phyloP scores from a whole-genome alignment of 2,329 filamentous ascomycete genomes.

The Cercospora beticola region DNA sequence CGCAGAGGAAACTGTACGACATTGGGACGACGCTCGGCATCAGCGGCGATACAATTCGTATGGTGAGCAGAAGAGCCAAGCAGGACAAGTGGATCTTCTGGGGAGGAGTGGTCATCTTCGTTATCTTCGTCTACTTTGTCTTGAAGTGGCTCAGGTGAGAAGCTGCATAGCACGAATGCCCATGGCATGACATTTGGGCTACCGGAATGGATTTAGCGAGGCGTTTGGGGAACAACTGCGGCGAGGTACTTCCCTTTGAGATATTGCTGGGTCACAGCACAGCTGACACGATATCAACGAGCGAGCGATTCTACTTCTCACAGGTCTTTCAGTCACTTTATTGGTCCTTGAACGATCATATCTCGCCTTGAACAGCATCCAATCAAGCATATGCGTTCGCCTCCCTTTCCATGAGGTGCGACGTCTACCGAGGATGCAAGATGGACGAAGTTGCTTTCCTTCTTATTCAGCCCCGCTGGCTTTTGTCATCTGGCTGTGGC shows the following conservation, averaged over 20 bases:
- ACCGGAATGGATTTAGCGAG: conserved; percentile 13
- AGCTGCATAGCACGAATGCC: neutral
- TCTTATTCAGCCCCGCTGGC: conserved; percentile 3
- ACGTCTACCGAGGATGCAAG: conserved; percentile 21
- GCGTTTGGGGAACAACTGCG: conserved; percentile 11
- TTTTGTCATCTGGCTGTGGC: neutral
- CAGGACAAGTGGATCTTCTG: conserved; percentile 99
- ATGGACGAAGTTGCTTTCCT: conserved; percentile 15
- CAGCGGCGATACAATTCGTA: conserved; percentile 92
- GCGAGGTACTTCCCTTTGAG: neutral
- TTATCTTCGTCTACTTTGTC: conserved; percentile 88
- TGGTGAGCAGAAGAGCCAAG: conserved; percentile 86
- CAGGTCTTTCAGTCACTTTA: neutral
- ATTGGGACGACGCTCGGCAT: conserved; percentile 92
- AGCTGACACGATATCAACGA: conserved; percentile 7
- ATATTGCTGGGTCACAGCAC: conserved; percentile 4
- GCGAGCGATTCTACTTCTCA: neutral
- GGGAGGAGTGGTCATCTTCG: conserved; percentile 80
- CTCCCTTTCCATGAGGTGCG: conserved; percentile 13
- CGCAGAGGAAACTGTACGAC: conserved; percentile 84
- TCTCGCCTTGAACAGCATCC: conserved; percentile 10
- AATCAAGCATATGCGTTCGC: conserved; percentile 23
- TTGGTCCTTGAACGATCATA: neutral
- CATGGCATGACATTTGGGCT: too few species aligned
- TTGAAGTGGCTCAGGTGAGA: conserved; percentile 65